A percentile compares a stretch with the other conserved stretches of the same genome.
These are phyloP conservation scores for Phytopythium ostracodes DNA, from an alignment of 352 stramenopile genomes.

Conservation along the genomic window DNA sequence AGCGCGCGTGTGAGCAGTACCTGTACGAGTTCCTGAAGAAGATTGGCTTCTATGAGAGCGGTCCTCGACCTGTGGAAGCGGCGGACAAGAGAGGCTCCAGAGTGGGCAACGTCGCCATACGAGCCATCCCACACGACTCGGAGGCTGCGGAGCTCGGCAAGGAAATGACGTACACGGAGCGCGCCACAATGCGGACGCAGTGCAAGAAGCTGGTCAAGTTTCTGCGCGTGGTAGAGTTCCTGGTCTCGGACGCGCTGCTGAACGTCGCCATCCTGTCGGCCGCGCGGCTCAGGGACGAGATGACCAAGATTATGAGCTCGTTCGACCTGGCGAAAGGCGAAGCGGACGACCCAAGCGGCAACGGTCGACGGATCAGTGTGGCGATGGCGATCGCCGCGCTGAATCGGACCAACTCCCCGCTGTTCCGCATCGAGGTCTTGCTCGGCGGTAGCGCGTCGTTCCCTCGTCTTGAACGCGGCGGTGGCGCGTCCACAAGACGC, in stretches of 20 bases:
- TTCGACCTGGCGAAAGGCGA: neutral
- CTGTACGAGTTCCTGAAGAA: conserved; percentile 50
- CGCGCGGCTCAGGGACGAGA: conserved; percentile 29
- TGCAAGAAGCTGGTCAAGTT: conserved; percentile 91
- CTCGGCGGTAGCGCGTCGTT: conserved; percentile 7
- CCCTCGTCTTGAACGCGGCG: neutral
- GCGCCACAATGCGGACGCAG: conserved; percentile 87
- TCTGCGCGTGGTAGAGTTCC: conserved; percentile 90
- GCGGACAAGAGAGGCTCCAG: conserved; percentile 3
- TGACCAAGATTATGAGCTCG: conserved; percentile 34
- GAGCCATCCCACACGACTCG: neutral
- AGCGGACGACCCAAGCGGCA: neutral
- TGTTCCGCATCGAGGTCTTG: conserved; percentile 77
- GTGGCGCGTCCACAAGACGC: neutral
- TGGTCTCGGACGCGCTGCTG: conserved; percentile 77
- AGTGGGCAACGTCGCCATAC: neutral
- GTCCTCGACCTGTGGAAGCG: neutral
- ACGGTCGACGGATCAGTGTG: neutral
- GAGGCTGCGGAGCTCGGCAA: conserved; percentile 22
- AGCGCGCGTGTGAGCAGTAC: conserved; percentile 60
- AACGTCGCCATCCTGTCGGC: conserved; percentile 63
- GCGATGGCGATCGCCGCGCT: neutral
- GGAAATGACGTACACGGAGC: conserved; percentile 94
- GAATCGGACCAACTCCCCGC: conserved; percentile 14
- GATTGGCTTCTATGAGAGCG: conserved; percentile 49